phyloP scores from a whole-genome alignment of 2,329 filamentous ascomycete species.

The Beauveria scarabaeidicola region DNA sequence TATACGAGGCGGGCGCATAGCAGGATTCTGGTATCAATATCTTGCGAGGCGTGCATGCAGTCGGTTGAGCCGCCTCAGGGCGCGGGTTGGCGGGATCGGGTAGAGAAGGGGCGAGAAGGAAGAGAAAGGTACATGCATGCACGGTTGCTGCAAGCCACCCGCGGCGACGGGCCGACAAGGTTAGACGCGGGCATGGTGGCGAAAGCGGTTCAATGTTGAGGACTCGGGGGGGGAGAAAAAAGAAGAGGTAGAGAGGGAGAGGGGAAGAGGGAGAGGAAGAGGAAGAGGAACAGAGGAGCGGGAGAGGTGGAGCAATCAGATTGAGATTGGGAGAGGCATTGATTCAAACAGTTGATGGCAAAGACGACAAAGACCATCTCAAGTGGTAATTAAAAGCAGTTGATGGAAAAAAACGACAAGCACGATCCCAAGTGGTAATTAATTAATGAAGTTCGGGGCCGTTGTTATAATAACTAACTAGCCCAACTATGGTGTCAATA shows the following conservation, averaged over 20 bases:
- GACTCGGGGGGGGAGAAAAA: neutral
- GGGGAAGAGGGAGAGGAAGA: neutral
- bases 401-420: too few relatives aligned
- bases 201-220: neutral
- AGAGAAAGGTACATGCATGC: neutral
- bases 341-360: neutral
- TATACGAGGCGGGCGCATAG: neutral
- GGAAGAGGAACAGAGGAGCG: neutral
- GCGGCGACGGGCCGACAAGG: conserved; percentile 4
- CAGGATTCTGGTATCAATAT: conserved; percentile 5
- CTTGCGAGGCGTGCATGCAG: neutral
- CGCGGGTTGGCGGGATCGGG: neutral
- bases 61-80: neutral
- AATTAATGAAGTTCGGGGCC: neutral
- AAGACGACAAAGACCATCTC: neutral
- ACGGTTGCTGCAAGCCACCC: neutral
- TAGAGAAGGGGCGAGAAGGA: too few relatives aligned
- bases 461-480: too few relatives aligned
- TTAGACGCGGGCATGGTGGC: conserved; percentile 1
- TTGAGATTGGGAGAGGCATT: neutral
- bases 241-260: too few relatives aligned
- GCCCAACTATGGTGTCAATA: too few relatives aligned
- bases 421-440: too few relatives aligned
- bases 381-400: too few relatives aligned
- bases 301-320: neutral